These are phyloP conservation scores for Oryza glumipatula DNA, from an alignment of 176 grass and related monocot genomes.

Conservation along the genomic window DNA sequence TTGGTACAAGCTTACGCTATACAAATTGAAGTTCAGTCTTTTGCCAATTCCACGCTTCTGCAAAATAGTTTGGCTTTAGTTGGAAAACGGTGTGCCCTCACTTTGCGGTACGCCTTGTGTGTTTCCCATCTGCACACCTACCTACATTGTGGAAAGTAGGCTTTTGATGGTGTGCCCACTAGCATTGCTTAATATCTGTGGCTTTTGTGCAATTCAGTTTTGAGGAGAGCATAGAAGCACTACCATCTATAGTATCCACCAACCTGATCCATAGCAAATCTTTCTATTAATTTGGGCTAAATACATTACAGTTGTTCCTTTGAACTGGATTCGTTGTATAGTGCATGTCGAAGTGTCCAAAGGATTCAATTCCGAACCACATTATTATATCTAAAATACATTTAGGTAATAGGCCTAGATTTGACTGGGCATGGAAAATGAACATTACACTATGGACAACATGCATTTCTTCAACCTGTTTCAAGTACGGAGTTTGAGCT, in stretches of 20 bases:
- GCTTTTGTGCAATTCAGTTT: constrained; percentile 8
- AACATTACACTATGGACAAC: neutral
- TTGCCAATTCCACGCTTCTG: no score
- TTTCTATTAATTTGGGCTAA: no score
- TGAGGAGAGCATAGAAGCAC: neutral
- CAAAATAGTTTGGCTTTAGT: constrained; percentile 23
- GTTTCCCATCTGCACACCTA: neutral
- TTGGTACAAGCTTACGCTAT: no score
- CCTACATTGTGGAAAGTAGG: neutral
- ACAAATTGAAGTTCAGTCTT: no score
- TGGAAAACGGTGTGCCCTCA: neutral
- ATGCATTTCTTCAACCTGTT: neutral
- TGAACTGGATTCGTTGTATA: neutral
- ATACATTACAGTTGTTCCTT: no score
- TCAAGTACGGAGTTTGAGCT: neutral
- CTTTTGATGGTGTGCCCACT: neutral
- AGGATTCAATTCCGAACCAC: neutral
- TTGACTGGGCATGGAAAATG: neutral
- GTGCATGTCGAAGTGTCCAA: neutral
- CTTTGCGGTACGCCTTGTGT: neutral
- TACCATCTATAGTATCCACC: neutral
- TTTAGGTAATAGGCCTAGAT: neutral
- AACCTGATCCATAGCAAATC: no score
- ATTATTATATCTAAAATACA: neutral
- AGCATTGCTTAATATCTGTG: no score